A percentile compares a stretch with the other conserved stretches of the same genome.
phyloP scores from a whole-genome alignment of 2,329 filamentous ascomycete species.

The Fusarium luffae region DNA sequence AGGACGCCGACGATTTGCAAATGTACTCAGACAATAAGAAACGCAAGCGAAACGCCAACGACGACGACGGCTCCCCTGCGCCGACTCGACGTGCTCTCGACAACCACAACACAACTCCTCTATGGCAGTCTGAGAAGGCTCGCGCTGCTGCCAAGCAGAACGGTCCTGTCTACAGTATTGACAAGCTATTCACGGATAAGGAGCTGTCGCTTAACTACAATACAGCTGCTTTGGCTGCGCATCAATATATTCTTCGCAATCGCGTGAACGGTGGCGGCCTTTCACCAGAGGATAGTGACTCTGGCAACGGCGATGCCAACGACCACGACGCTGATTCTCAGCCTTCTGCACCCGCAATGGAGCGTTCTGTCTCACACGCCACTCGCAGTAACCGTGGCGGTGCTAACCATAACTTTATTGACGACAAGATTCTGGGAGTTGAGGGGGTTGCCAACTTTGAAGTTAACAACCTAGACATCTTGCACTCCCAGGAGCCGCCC shows the following conservation, averaged over 20 bases:
- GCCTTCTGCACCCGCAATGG: conserved; percentile 67
- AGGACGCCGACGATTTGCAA: conserved; percentile 68
- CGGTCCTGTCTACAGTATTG: conserved; percentile 71
- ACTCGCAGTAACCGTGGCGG: conserved; percentile 70
- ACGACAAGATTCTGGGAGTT: conserved; percentile 68
- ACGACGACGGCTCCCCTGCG: conserved; percentile 72
- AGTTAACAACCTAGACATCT: conserved; percentile 66
- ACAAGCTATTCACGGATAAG: conserved; percentile 77
- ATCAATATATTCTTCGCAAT: conserved; percentile 70
- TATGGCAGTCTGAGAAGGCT: conserved; percentile 72
- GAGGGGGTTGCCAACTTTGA: conserved; percentile 71
- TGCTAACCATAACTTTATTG: conserved; percentile 64
- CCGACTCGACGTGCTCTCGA: conserved; percentile 68
- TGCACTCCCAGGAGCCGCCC: conserved; percentile 64
- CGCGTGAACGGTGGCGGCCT: conserved; percentile 62
- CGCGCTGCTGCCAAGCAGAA: conserved; percentile 65
- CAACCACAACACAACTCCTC: conserved; percentile 66
- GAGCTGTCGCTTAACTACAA: conserved; percentile 75
- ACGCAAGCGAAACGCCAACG: conserved; percentile 68
- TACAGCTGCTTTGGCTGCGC: conserved; percentile 68
- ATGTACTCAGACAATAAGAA: conserved; percentile 69
- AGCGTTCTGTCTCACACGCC: conserved; percentile 71
- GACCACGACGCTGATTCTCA: conserved; percentile 60
- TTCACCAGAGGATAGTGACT: conserved; percentile 65
- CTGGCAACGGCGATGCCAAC: conserved; percentile 62